A percentile compares a stretch with the other conserved stretches of the same genome.
Conservation (phyloP, 1,139 yeast genomes). For the Debaryomycetaceae sp. region DNA sequence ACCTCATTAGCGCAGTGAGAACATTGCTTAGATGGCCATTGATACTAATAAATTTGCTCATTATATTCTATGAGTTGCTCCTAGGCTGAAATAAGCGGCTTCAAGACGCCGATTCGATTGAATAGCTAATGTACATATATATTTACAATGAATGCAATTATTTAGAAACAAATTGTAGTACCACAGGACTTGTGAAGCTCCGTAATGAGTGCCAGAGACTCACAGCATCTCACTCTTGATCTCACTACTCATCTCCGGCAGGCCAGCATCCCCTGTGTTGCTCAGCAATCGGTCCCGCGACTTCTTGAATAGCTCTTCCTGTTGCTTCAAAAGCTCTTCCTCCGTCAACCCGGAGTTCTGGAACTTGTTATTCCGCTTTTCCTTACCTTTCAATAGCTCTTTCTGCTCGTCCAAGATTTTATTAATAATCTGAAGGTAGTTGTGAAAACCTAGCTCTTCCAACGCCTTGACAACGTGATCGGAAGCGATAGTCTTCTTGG, state of each 20-base stretch:
- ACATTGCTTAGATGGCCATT: slow-evolving; percentile 47
- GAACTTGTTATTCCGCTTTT: slow-evolving; percentile 87
- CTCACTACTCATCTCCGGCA: slow-evolving; percentile 3
- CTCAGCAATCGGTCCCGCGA: slow-evolving; percentile 73
- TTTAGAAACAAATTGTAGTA: neutral
- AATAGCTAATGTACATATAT: slow-evolving; percentile 6
- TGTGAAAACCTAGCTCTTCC: slow-evolving; percentile 81
- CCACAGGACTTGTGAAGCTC: neutral
- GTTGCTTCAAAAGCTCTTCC: slow-evolving; percentile 87
- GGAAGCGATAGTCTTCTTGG: slow-evolving; percentile 93
- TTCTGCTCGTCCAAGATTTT: slow-evolving; percentile 83
- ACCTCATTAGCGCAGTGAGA: slow-evolving; percentile 43
- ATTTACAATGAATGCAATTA: slow-evolving; percentile 1
- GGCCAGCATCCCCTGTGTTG: slow-evolving; percentile 3
- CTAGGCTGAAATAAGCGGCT: slow-evolving; percentile 27
- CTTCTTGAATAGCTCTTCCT: slow-evolving; percentile 86
- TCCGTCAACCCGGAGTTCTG: slow-evolving; percentile 90
- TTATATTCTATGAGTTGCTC: slow-evolving; percentile 41
- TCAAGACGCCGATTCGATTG: neutral
- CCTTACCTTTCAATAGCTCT: slow-evolving; percentile 83
- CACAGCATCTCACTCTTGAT: slow-evolving; percentile 8
- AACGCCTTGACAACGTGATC: slow-evolving; percentile 94
- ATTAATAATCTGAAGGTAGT: slow-evolving; percentile 79
- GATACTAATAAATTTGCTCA: slow-evolving; percentile 36
- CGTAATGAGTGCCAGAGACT: neutral